Conservation (phyloP, 495 filamentous ascomycete genomes). For the Penicillium soppii region DNA sequence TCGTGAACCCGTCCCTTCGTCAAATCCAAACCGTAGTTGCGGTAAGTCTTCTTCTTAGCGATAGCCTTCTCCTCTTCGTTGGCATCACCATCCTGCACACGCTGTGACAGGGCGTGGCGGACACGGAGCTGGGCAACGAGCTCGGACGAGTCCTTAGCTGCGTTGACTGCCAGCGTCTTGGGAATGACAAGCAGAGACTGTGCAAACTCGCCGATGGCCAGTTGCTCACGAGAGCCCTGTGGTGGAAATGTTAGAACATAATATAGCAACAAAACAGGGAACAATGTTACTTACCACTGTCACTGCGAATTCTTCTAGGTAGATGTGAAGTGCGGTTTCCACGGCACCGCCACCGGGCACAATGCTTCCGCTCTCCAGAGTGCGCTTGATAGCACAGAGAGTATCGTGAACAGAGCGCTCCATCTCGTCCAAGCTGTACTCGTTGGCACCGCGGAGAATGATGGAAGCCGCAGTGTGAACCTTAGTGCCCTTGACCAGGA, state of each 20-base stretch:
- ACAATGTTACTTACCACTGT: constrained; percentile 65
- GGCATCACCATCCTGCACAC: constrained; percentile 75
- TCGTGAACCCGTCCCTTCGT: constrained; percentile 88
- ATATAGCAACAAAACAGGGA: background rate
- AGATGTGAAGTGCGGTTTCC: constrained; percentile 98
- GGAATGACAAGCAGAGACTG: constrained; percentile 91
- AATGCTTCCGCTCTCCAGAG: constrained; percentile 93
- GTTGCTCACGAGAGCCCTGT: constrained; percentile 90
- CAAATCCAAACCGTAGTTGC: constrained; percentile 95
- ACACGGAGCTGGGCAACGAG: constrained; percentile 94
- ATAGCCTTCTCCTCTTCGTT: constrained; percentile 84
- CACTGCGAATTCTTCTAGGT: constrained; percentile 98
- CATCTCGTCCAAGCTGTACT: constrained; percentile 98
- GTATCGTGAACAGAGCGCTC: constrained; percentile 97
- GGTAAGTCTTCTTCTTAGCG: constrained; percentile 93
- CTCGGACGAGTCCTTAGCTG: constrained; percentile 92
- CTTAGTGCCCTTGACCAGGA: constrained; percentile 94
- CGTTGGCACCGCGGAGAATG: constrained; percentile 93
- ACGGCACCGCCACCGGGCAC: constrained; percentile 96
- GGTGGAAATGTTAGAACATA: constrained; percentile 15
- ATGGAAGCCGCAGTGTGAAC: constrained; percentile 91
- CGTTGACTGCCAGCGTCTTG: constrained; percentile 95
- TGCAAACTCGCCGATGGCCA: constrained; percentile 97
- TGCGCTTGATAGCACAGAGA: constrained; percentile 93
- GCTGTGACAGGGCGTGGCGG: constrained; percentile 90